These are phyloP conservation scores for Hamamelis virginiana DNA, from an alignment of 164 flowering plant species.

Conservation along the genomic window DNA sequence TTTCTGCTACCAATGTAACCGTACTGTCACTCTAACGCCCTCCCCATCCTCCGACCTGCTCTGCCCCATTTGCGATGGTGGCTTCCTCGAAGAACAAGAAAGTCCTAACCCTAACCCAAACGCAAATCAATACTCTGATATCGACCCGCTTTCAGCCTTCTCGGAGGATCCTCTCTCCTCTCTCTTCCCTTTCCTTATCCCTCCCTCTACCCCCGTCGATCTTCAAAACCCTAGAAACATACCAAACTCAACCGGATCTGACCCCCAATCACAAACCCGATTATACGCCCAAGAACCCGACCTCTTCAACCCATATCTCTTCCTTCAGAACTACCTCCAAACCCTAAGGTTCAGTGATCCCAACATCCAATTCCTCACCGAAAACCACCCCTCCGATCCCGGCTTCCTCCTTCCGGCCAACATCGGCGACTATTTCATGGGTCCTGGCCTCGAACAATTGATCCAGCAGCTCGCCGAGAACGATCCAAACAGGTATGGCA, in stretches of 20 bases:
- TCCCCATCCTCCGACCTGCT: slow-evolving; percentile 46
- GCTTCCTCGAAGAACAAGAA: slow-evolving; percentile 78
- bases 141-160: slow-evolving; percentile 18
- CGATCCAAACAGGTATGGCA: slow-evolving; percentile 82
- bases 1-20: slow-evolving; percentile 75
- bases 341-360: slow-evolving; percentile 58
- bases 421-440: slow-evolving; percentile 79
- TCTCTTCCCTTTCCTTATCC: slow-evolving; percentile 22
- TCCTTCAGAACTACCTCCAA: slow-evolving; percentile 60
- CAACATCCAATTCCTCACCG: slow-evolving; percentile 70
- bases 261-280: background rate
- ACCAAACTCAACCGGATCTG: slow-evolving; percentile 17
- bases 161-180: slow-evolving; percentile 17
- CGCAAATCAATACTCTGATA: slow-evolving; percentile 16
- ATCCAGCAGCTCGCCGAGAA: slow-evolving; percentile 94
- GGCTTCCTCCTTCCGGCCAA: slow-evolving; percentile 36
- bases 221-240: slow-evolving; percentile 27
- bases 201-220: slow-evolving; percentile 20
- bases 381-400: slow-evolving; percentile 26
- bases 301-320: slow-evolving; percentile 56
- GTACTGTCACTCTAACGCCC: slow-evolving; percentile 41
- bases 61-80: slow-evolving; percentile 73
- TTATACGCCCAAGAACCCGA: slow-evolving; percentile 24
- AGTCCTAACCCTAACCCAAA: slow-evolving; percentile 41
- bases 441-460: slow-evolving; percentile 86